Evolutionary conservation across 1,284 basidiomycete species (phyloP).

Genomic region (Tremellales sp.): DNA sequence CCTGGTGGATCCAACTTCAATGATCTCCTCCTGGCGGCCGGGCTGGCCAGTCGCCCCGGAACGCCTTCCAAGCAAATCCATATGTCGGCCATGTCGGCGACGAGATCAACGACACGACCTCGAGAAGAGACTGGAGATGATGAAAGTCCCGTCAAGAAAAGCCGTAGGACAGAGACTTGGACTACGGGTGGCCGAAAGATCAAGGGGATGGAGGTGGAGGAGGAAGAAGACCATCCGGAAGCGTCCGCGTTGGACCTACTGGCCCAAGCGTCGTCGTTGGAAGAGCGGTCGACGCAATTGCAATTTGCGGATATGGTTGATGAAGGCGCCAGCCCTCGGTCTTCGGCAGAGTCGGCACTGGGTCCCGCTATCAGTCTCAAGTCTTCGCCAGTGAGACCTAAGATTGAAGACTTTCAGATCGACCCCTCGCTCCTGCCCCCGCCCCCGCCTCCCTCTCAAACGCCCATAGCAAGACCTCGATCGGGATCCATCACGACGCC

Average conservation of each 20-base stretch:
- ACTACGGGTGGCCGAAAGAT: slow-evolving; percentile 1
- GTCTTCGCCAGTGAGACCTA: slow-evolving; percentile 1
- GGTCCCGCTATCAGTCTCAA: slow-evolving; percentile 39
- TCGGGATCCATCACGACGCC: neutral
- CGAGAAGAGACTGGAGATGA: slow-evolving; percentile 21
- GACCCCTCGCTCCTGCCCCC: slow-evolving; percentile 19
- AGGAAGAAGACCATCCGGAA: slow-evolving; percentile 8
- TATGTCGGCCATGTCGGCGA: slow-evolving; percentile 28
- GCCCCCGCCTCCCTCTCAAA: neutral
- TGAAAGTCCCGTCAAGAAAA: slow-evolving; percentile 31
- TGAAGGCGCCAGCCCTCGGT: slow-evolving; percentile 9
- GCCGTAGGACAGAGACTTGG: slow-evolving; percentile 8
- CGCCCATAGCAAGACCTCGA: neutral
- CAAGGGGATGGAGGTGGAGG: slow-evolving; percentile 2
- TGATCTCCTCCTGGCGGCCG: slow-evolving; percentile 43
- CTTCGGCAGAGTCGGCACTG: slow-evolving; percentile 16
- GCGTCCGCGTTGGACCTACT: slow-evolving; percentile 41
- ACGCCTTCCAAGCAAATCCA: slow-evolving; percentile 23
- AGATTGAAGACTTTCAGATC: slow-evolving; percentile 16
- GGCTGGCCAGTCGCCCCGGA: slow-evolving; percentile 38
- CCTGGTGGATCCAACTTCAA: slow-evolving; percentile 43
- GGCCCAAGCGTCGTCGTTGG: slow-evolving; percentile 41
- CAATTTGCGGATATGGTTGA: slow-evolving; percentile 18
- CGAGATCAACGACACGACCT: slow-evolving; percentile 28
- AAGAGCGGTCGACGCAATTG: slow-evolving; percentile 17